Evolutionary conservation across 2,329 filamentous ascomycete species (phyloP).

Genomic region (Niveomyces coronatus): DNA sequence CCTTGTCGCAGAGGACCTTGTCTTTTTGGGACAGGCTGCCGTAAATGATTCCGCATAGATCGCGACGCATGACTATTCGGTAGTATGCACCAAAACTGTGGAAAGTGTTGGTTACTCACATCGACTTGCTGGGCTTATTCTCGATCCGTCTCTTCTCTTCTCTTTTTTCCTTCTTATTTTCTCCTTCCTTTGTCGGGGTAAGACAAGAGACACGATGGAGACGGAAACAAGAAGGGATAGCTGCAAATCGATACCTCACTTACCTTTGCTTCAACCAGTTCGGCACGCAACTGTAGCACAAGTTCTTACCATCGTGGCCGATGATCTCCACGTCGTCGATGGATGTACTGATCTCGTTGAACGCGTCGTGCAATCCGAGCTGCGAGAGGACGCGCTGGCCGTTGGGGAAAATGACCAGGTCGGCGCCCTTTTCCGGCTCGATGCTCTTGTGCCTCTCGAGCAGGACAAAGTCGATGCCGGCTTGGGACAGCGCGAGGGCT

Average conservation of each 20-base stretch:
- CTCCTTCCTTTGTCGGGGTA: too few species aligned
- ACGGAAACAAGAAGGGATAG: too few species aligned
- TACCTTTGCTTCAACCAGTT: not conserved
- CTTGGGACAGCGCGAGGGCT: not conserved
- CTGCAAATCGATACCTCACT: not conserved
- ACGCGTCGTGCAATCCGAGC: not conserved
- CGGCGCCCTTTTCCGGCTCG: not conserved
- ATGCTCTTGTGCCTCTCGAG: not conserved
- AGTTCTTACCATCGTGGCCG: not conserved
- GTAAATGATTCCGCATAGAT: not conserved
- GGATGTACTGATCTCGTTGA: not conserved
- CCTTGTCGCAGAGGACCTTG: conserved; percentile 12
- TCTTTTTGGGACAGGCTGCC: not conserved
- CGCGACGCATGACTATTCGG: not conserved
- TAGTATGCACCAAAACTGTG: not conserved
- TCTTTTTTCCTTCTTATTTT: not conserved
- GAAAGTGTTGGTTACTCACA: not conserved
- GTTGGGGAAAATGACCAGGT: not conserved
- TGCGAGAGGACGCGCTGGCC: not conserved
- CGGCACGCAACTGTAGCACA: not conserved
- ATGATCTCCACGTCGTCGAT: not conserved
- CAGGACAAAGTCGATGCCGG: conserved; percentile 3
- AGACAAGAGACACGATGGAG: too few species aligned
- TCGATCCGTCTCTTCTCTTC: not conserved
- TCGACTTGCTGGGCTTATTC: not conserved